Base-by-base conservation (phyloP, 306 rosid genomes). In the Prosopis cineraria region DNA sequence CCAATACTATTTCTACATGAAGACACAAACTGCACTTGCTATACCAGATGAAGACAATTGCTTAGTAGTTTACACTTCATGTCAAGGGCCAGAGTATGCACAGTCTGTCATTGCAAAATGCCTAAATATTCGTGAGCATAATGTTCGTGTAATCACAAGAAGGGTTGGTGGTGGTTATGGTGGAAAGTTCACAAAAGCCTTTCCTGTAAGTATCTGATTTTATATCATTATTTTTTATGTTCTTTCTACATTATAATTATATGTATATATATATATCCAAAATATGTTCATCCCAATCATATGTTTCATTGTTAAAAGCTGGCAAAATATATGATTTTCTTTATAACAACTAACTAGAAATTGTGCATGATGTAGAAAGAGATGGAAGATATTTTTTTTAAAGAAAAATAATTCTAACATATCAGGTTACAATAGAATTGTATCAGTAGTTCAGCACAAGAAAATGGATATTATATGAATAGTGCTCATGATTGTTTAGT, bases 111-210 rank as follows among this genome's bases (percentile, higher is more conserved):
- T 95, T 78, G 95, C 98, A 63, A 87, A 56, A 55, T 92, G 98
- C 88, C 85, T 95, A 34, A 90, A 94, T 33, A 60, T 92, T 81
- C 97, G 97, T n/a, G 87, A 89, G 75, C 79, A 84, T 82, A 92
- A 79, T 78, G 90, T 95, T 67, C 93, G 98, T 24, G 90, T 88
- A 65, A 91, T 95, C 79, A 92, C 96, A 6, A 89, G 98, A 84
- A 86, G 98, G 84, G 93, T 89, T 63, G 98, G 98, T 22, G 98
- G 98, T 45, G 98, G 97, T 55, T 95, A 91, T 82, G 98, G 98
- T 48, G 98, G 98, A 78, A 95, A 95, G 85, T 80, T 80, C 68
- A 3, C 76, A 29, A 89, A 74, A 79, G 62, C 92, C 62, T 50
- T 81, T 31, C 3, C 87, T 77, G 98, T 95, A 83, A 89, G 98